Evolutionary conservation across 352 stramenopile species (phyloP), one percentile per base, ranked within the genome.

Genomic region (Globisporangium acanthophoron): DNA sequence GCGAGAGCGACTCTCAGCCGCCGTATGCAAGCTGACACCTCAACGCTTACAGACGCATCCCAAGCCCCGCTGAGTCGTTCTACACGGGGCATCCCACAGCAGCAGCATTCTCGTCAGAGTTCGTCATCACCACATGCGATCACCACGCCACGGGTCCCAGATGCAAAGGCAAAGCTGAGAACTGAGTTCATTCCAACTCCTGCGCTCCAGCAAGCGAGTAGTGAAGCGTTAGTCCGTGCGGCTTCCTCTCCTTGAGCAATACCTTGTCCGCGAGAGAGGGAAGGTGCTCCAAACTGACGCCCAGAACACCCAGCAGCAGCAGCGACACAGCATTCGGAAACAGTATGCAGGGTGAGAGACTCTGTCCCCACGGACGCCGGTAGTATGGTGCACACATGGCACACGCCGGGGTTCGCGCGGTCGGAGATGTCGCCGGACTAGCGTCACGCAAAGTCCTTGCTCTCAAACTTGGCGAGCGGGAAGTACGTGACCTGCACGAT

Each of bases 401-500:
- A 16, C 13, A 45, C 40, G 40, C 40, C 15, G 40, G 5, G 18
- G 21, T 1, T 24, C 21, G 21, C 21, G 21, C 40, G 40, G 13
- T 15, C 4, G 40, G 11, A 44, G 39, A 16, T 5, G 39, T 16
- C 31, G 31, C 31, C 21, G 21, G 21, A 18, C 41, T 46, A 46
- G 41, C 41, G 8, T 47, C 41, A 92, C 33, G 61, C 75, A 46
- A 92, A 80, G 15, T 81, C 67, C 53, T 73, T 76, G 65, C 75
- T 70, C 47, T 92, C 74, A 52, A 94, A 89, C 64, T 87, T 92
- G 60, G 70, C 72, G 43, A 87, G 24, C 3, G 82, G 62, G 54
- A 88, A 92, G 62, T 90, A 92, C 24, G 76, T 84, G 52, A 94
- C 84, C 56, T 88, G 74, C 18, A 95, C 86, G 41, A 92, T 86